Evolutionary conservation across 768 basidiomycete species (phyloP).

Genomic region (Termitomyces bulborhizus): DNA sequence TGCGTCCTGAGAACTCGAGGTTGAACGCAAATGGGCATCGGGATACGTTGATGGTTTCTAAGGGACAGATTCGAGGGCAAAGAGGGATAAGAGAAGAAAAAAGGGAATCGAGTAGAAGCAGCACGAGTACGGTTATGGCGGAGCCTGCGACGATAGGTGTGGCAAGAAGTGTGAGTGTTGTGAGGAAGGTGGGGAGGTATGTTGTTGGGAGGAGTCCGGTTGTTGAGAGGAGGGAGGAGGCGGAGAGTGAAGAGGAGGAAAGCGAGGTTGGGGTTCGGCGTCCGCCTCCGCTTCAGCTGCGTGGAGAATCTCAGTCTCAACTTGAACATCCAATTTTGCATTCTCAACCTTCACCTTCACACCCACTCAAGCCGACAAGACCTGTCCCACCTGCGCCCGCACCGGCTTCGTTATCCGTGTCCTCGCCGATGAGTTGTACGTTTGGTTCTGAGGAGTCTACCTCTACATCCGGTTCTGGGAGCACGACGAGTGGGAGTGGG

Average conservation of each 20-base stretch:
- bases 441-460: conserved; percentile 23
- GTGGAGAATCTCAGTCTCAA: no score
- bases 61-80: no score
- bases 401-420: conserved; percentile 19
- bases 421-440: conserved; percentile 45
- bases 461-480: conserved; percentile 3
- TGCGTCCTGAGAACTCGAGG: neutral
- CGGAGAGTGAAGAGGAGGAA: conserved; percentile 8
- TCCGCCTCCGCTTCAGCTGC: no score
- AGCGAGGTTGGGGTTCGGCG: neutral
- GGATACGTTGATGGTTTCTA: neutral
- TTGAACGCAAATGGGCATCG: neutral
- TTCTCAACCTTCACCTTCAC: neutral
- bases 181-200: conserved; percentile 46
- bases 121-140: conserved; percentile 39
- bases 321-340: no score
- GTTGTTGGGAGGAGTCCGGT: conserved; percentile 29
- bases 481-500: conserved; percentile 1
- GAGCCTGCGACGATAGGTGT: conserved; percentile 27
- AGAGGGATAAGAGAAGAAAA: neutral
- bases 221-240: conserved; percentile 6
- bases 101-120: conserved; percentile 40
- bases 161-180: conserved; percentile 39
- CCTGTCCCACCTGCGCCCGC: neutral
- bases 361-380: neutral